Base-by-base conservation (phyloP, 208 protist species). In the Naegleria gruberi region DNA sequence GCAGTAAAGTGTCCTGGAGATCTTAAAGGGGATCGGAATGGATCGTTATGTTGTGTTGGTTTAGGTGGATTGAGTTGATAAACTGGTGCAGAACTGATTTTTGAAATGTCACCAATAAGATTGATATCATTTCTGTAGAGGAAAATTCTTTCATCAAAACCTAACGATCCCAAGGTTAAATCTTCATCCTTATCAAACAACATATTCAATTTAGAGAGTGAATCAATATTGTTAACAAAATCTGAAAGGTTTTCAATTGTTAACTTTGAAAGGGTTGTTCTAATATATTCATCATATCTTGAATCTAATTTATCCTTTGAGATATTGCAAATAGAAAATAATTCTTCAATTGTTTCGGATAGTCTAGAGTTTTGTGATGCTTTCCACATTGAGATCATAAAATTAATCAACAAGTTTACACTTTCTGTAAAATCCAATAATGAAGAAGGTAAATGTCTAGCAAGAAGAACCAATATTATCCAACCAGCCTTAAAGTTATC, bases 71-170 rank as follows among this genome's bases (percentile, higher is more conserved):
- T 65, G 2, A 88, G 44, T 65, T 88, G 84, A 41, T 65, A 88
- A 12, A 88, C 45, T 88, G 84, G 84, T 43, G 84, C 44, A 43
- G 84, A 88, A 30, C 19, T 65, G 19, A 88, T 30, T 42, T 43
- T 88, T 43, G 15, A 30, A 43, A 65, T 65, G 5, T 41, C 41
- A 34, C 84, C 84, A 43, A 88, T 23, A 8, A 47, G 0, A 23
- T 86, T 40, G 8, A n/a, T 30, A n/a, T 86, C 42, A 37, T 77
- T 77, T 19, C 26, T 77, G 5, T 40, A 34, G 17, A 86, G 15
- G 1, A 86, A 47, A 51, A 45, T 47, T 86, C 34, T 86, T 86
- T n/a, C 42, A 37, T 86, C 82, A 47, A 86, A 86, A 1, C 23
- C 42, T n/a, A 86, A n/a, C 5, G n/a, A 23, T n/a, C 82, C 40